Evolutionary conservation across 2,329 filamentous ascomycete genomes (phyloP), one percentile per base, ranked within the genome.

Genomic region (Fusarium coicis): DNA sequence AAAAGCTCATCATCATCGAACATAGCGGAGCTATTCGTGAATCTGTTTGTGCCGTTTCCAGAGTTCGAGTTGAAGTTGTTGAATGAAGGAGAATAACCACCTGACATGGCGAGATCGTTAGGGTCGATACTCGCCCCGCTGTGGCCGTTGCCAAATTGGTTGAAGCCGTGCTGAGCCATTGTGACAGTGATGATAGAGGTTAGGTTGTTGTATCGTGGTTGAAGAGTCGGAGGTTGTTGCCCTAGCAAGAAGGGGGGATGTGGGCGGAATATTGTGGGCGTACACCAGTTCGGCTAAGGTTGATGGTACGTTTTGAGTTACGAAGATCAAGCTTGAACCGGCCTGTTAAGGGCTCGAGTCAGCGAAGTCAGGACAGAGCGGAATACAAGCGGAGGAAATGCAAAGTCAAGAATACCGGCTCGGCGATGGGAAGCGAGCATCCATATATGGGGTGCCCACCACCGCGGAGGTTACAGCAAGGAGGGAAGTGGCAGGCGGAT

Each of bases 1-100:
- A 96, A 87, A 52, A 98, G 87, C 80, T 98, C 96, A 72, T 98
- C 96, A 74, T 97, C 96, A 70, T 90, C 92, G 74, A 97, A 95
- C 44, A 92, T 88, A 16, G 93, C 93, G 68, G 92, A 93, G 66
- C 92, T 93, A 75, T 91, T 91, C 50, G 92, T 92, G 84, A 95
- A 97, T 80, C 89, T 92, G 65, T 90, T 91, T 37, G 89, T 87
- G 73, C 91, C 86, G 79, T 89, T 92, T 78, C 82, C 85, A 30
- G 84, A 84, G 72, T 84, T 84, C n/a, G 87, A 84, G 81, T 92
- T 91, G 76, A 87, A 87, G 63, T 89, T 82, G 59, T 77, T 86
- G 78, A 90, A 93, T 3, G 89, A 87, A 42, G 88, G 86, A 28
- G 88, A 89, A 79, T 87, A 92, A 66, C 86, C 86, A 73, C 87